Evolutionary conservation across 2,329 filamentous ascomycete genomes (phyloP).

Genomic region (Pseudogymnoascus sp.): DNA sequence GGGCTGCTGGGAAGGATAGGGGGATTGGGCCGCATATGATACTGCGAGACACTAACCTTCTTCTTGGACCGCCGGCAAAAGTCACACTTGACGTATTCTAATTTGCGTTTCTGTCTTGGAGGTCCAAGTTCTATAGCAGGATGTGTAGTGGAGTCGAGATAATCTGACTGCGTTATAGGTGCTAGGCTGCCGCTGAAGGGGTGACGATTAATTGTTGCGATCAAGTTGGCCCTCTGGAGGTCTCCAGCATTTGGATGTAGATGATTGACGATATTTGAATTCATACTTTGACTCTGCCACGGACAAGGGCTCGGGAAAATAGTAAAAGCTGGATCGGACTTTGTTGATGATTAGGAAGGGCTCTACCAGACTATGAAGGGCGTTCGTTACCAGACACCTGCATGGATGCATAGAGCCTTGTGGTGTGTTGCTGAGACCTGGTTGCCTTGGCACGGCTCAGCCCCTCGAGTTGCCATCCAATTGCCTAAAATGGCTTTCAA

Average conservation of each 20-base stretch:
- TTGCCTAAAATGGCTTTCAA: not conserved
- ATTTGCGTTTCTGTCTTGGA: conserved; percentile 1
- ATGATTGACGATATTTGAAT: not conserved
- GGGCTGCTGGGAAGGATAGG: not conserved
- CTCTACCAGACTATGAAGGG: not conserved
- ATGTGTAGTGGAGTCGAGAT: not conserved
- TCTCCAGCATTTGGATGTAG: not conserved
- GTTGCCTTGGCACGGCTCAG: not conserved
- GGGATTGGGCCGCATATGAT: not conserved
- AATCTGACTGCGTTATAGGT: not conserved
- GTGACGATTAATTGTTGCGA: not conserved
- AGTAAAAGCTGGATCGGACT: not conserved
- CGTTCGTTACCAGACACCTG: not conserved
- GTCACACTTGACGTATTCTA: not conserved
- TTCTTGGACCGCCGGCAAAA: not conserved
- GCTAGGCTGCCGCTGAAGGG: not conserved
- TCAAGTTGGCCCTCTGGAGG: not conserved
- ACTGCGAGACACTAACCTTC: not conserved
- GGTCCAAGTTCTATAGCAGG: conserved; percentile 15
- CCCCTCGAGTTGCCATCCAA: not conserved
- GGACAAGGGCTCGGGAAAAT: not conserved
- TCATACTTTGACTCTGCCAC: not conserved
- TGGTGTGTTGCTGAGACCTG: not conserved
- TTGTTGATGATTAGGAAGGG: not conserved
- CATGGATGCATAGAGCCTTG: not conserved